Evolutionary conservation across 371 early-diverging fungal species (phyloP).

Genomic region (Circinella umbellata): DNA sequence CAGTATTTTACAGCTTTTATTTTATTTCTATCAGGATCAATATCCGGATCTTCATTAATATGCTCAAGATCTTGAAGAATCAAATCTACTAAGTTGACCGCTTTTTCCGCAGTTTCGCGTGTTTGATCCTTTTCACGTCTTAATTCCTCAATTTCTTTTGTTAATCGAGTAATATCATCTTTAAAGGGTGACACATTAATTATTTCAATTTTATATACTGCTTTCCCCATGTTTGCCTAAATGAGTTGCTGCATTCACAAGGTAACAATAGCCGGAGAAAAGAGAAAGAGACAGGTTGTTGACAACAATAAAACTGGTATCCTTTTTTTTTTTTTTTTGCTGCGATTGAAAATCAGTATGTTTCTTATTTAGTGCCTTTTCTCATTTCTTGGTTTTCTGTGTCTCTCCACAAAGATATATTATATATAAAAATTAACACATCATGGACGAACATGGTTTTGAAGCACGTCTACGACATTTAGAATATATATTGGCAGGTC

Average conservation of each 20-base stretch:
- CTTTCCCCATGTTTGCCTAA: not conserved
- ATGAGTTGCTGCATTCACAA: too few species aligned
- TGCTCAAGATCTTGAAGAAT: slow-evolving; percentile 26
- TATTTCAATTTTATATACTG: slow-evolving; percentile 38
- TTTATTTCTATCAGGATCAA: not conserved
- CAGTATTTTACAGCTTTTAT: not conserved
- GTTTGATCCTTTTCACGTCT: not conserved
- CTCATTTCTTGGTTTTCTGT: too few species aligned
- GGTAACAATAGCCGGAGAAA: too few species aligned
- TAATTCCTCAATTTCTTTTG: not conserved
- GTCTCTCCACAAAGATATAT: not conserved
- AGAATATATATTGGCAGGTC: slow-evolving; percentile 46
- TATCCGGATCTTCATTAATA: not conserved
- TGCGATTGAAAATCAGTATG: too few species aligned
- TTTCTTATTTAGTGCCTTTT: too few species aligned
- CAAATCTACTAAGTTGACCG: slow-evolving; percentile 29
- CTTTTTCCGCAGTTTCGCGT: slow-evolving; percentile 20
- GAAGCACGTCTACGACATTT: slow-evolving; percentile 51
- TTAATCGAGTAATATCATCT: slow-evolving; percentile 23
- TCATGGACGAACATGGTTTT: slow-evolving; percentile 53
- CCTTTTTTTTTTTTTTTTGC: too few species aligned
- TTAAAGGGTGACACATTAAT: slow-evolving; percentile 20
- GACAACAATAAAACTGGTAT: too few species aligned
- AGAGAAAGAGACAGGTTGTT: too few species aligned
- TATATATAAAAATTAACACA: not conserved